Evolutionary conservation across 805 yeast genomes (phyloP).

Genomic region (Wickerhamiella spandovensis): DNA sequence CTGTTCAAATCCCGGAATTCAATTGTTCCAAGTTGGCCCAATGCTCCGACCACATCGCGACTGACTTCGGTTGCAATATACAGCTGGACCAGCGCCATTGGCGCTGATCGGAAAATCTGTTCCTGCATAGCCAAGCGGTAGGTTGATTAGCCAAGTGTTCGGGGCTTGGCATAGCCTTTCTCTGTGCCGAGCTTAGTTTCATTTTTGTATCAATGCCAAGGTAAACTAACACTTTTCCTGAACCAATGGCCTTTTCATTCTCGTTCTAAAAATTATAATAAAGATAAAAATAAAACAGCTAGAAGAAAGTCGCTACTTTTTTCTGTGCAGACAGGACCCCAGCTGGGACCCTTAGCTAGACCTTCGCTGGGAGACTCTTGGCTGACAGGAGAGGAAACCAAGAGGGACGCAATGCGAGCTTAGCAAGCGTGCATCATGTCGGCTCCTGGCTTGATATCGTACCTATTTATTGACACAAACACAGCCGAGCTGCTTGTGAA

Average conservation of each 20-base stretch:
- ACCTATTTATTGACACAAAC: slow-evolving; percentile 22
- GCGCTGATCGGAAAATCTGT: slow-evolving; percentile 60
- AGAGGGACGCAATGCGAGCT: too few relatives aligned
- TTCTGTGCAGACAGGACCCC: too few relatives aligned
- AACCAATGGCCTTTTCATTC: too few relatives aligned
- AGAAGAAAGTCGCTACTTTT: too few relatives aligned
- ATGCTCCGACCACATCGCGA: slow-evolving; percentile 64
- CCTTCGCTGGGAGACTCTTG: too few relatives aligned
- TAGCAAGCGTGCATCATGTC: neutral
- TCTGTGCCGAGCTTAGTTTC: too few relatives aligned
- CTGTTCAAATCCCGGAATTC: slow-evolving; percentile 83
- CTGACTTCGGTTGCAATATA: slow-evolving; percentile 82
- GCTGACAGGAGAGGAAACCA: too few relatives aligned
- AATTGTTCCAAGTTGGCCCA: slow-evolving; percentile 72
- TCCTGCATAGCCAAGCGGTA: slow-evolving; percentile 6
- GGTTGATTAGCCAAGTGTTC: neutral
- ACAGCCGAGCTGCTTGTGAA: slow-evolving; percentile 17
- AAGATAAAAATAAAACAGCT: too few relatives aligned
- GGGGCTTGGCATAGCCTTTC: neutral
- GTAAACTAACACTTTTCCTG: too few relatives aligned
- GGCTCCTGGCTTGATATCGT: slow-evolving; percentile 10
- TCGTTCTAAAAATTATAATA: too few relatives aligned
- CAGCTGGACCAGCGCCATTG: slow-evolving; percentile 85
- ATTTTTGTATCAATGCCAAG: too few relatives aligned
- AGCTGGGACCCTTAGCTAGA: too few relatives aligned